Percentiles rank a stretch among this genome's conserved stretches.
Evolutionary conservation across 306 rosid genomes (phyloP).

Genomic region (Alnus rubra): DNA sequence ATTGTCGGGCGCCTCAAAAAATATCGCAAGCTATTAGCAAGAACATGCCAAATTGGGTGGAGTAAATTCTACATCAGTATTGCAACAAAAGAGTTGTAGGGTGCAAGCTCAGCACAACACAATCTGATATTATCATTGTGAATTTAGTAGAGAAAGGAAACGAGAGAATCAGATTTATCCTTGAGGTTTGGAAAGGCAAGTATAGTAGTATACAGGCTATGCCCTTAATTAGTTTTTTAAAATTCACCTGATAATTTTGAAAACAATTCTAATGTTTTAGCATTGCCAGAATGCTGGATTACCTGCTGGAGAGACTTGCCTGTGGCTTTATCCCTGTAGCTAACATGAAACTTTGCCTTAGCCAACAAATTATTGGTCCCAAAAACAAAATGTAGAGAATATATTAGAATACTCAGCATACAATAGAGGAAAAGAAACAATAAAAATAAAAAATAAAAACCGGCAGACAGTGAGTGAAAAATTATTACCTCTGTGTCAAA

Average conservation of each 20-base stretch:
- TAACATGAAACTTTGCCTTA: conserved; percentile 88
- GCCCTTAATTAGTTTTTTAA: not conserved
- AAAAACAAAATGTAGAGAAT: no score
- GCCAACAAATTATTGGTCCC: conserved; percentile 73
- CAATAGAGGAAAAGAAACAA: not conserved
- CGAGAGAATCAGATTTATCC: no score
- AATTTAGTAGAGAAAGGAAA: not conserved
- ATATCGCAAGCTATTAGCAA: conserved; percentile 75
- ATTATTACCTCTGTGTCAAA: conserved; percentile 76
- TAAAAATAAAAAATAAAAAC: not conserved
- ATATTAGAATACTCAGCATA: no score
- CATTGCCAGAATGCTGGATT: conserved; percentile 15
- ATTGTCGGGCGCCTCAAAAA: conserved; percentile 80
- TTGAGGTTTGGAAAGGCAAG: not conserved
- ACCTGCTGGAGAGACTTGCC: conserved; percentile 86
- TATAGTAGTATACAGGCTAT: no score
- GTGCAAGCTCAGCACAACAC: not conserved
- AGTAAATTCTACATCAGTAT: conserved; percentile 26
- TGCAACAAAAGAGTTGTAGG: not conserved
- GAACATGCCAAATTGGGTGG: conserved; percentile 55
- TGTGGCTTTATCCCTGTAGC: conserved; percentile 68
- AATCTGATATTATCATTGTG: not conserved
- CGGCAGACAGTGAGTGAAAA: conserved; percentile 7
- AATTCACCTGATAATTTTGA: not conserved
- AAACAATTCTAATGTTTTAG: conserved; percentile 17